These are phyloP conservation scores for Phytophthora pini DNA, from an alignment of 352 stramenopile genomes.

Conservation along the genomic window DNA sequence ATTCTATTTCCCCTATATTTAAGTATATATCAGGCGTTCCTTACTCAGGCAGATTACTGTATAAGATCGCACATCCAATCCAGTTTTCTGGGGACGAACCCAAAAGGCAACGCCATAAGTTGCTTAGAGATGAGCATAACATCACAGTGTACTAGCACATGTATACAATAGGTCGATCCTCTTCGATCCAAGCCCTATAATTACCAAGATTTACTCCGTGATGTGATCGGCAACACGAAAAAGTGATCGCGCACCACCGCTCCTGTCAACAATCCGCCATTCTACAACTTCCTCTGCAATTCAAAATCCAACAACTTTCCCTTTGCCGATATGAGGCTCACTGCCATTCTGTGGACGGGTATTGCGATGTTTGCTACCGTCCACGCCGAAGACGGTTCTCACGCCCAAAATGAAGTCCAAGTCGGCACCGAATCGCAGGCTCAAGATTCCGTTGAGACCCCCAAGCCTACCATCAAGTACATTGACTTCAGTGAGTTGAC, in stretches of 20 bases:
- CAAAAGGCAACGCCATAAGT: not conserved
- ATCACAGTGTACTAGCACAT: no score
- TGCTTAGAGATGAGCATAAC: not conserved
- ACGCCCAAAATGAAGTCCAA: slow-evolving; percentile 3
- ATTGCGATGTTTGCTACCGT: slow-evolving; percentile 2
- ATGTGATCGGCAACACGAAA: not conserved
- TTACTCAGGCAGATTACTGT: no score
- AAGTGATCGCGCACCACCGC: not conserved
- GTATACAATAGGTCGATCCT: not conserved
- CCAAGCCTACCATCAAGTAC: slow-evolving; percentile 4
- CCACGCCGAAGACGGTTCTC: slow-evolving; percentile 2
- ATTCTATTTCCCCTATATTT: no score
- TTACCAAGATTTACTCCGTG: not conserved
- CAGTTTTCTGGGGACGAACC: not conserved
- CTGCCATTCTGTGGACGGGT: slow-evolving; percentile 1
- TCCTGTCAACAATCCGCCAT: not conserved
- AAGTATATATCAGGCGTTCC: no score
- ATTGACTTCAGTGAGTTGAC: slow-evolving; percentile 9
- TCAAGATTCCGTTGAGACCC: not conserved
- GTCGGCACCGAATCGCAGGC: not conserved
- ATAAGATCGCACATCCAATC: no score
- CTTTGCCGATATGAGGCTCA: not conserved
- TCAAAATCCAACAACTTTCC: not conserved
- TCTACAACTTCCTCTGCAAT: not conserved
- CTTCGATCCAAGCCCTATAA: not conserved